Conservation (phyloP, 768 basidiomycete genomes). For the Panus rudis region DNA sequence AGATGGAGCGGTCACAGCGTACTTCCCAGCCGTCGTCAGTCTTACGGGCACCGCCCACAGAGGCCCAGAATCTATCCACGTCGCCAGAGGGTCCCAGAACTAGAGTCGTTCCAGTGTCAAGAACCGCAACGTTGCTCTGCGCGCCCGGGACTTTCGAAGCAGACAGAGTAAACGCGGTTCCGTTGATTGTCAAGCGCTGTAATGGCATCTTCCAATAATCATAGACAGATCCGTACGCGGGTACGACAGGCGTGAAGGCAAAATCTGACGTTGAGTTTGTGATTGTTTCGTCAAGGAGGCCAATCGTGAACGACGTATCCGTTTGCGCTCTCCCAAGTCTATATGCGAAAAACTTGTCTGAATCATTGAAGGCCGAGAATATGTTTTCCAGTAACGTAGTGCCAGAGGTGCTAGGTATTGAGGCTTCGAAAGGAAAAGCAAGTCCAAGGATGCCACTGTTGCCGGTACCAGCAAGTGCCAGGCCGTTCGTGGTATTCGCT, state of each 20-base stretch:
- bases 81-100: slow-evolving; percentile 47
- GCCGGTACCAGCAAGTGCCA: slow-evolving; percentile 37
- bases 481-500: slow-evolving; percentile 35
- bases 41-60: slow-evolving; percentile 37
- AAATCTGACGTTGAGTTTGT: slow-evolving; percentile 27
- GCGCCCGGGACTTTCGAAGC: slow-evolving; percentile 38
- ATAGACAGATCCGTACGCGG: slow-evolving; percentile 20
- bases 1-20: slow-evolving; percentile 40
- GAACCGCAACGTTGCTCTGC: slow-evolving; percentile 41
- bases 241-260: slow-evolving; percentile 33
- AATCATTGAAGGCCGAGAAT: slow-evolving; percentile 33
- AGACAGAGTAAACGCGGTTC: slow-evolving; percentile 32
- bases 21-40: slow-evolving; percentile 40
- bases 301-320: slow-evolving; percentile 45
- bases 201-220: slow-evolving; percentile 58
- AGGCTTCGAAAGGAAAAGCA: slow-evolving; percentile 39
- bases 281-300: slow-evolving; percentile 35
- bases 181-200: slow-evolving; percentile 37
- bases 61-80: slow-evolving; percentile 45
- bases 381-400: slow-evolving; percentile 41
- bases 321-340: slow-evolving; percentile 33
- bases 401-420: slow-evolving; percentile 40
- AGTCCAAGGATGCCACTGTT: slow-evolving; percentile 54
- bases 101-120: slow-evolving; percentile 59
- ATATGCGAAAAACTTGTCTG: slow-evolving; percentile 42